A percentile compares a stretch with the other conserved stretches of the same genome.
These are phyloP conservation scores for Rhizopus delemar DNA, from an alignment of 371 early-diverging fungal genomes.

Conservation along the genomic window DNA sequence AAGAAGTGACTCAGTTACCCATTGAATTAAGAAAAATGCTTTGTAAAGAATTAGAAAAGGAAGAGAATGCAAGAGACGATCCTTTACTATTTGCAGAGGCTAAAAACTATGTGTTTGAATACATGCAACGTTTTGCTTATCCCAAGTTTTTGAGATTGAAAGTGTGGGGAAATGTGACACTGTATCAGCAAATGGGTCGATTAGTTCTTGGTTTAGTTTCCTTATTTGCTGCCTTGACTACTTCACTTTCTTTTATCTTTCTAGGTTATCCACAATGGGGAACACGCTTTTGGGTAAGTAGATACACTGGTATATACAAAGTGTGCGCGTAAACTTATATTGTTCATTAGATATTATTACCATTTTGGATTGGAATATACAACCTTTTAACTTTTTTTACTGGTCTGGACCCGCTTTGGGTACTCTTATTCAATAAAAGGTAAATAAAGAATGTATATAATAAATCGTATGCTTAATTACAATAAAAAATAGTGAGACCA, in stretches of 20 bases:
- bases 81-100: conserved; percentile 61
- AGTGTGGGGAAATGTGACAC: conserved; percentile 61
- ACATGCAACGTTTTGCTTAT: conserved; percentile 59
- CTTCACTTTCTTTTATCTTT: conserved; percentile 59
- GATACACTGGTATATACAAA: neutral
- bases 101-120: conserved; percentile 58
- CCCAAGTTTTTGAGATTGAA: conserved; percentile 62
- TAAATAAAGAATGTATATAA: conserved; percentile 13
- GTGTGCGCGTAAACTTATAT: neutral
- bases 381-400: conserved; percentile 42
- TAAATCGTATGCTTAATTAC: neutral
- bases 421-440: conserved; percentile 49
- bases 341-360: conserved; percentile 31
- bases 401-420: conserved; percentile 53
- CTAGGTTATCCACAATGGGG: conserved; percentile 55
- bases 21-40: conserved; percentile 34
- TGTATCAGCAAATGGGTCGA: conserved; percentile 55
- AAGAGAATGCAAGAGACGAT: conserved; percentile 46
- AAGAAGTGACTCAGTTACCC: conserved; percentile 50
- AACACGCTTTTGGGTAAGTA: conserved; percentile 55
- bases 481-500: conserved; percentile 42
- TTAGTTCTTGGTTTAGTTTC: conserved; percentile 54
- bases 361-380: conserved; percentile 50
- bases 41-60: conserved; percentile 37
- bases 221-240: conserved; percentile 58